phyloP scores from a whole-genome alignment of 2,329 filamentous ascomycete species.

The Ceratocystis lukuohia region DNA sequence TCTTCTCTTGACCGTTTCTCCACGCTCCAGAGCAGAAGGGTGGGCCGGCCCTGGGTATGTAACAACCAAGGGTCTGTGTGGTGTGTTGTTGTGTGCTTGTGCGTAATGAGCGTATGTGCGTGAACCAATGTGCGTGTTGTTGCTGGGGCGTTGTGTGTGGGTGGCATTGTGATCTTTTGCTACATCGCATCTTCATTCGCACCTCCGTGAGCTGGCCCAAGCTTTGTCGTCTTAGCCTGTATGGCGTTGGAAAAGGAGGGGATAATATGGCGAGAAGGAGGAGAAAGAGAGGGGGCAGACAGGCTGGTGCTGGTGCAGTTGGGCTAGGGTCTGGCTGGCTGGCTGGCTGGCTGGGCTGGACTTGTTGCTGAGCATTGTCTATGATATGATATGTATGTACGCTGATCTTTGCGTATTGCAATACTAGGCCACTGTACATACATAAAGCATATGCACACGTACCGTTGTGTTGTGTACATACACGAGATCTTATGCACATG shows the following conservation, averaged over 20 bases:
- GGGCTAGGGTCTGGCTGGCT: not conserved
- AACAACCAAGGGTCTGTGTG: slow-evolving; percentile 4
- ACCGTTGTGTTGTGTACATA: too few relatives aligned
- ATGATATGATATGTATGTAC: too few relatives aligned
- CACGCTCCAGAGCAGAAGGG: not conserved
- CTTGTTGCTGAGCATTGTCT: too few relatives aligned
- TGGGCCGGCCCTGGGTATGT: not conserved
- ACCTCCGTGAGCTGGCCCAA: not conserved
- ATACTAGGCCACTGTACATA: too few relatives aligned
- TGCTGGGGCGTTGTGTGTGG: not conserved
- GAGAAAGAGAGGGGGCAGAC: not conserved
- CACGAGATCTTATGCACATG: too few relatives aligned
- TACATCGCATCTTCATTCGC: not conserved
- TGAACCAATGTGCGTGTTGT: not conserved
- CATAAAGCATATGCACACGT: too few relatives aligned
- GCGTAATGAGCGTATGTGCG: not conserved
- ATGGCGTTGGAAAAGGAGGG: too few relatives aligned
- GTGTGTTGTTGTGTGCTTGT: not conserved
- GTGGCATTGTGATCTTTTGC: not conserved
- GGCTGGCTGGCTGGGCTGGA: not conserved
- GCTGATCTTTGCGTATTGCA: too few relatives aligned
- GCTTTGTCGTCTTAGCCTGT: not conserved
- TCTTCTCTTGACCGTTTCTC: too few relatives aligned
- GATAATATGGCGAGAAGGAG: not conserved
- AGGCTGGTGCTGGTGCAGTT: not conserved